Evolutionary conservation across 2,329 filamentous ascomycete species (phyloP).

Genomic region (Onygena corvina): DNA sequence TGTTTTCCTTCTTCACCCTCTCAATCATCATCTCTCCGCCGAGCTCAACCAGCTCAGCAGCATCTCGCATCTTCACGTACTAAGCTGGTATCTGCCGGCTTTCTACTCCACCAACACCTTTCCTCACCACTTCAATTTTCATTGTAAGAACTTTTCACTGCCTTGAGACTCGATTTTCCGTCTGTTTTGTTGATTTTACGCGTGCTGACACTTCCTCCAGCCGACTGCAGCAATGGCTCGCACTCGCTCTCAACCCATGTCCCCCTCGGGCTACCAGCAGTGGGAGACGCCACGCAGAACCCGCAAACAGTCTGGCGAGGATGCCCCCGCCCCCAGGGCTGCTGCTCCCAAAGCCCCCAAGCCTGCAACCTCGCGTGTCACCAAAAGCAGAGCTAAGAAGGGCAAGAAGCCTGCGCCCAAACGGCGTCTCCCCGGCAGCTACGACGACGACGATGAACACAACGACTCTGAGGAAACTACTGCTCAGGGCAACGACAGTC

Average conservation of each 20-base stretch:
- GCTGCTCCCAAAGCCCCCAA: neutral
- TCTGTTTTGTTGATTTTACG: neutral
- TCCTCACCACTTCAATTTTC: too few species aligned
- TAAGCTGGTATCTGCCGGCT: too few species aligned
- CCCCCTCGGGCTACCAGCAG: conserved; percentile 25
- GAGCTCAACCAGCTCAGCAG: too few species aligned
- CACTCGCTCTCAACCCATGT: conserved; percentile 20
- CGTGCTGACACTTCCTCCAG: neutral
- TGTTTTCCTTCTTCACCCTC: too few species aligned
- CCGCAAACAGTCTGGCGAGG: conserved; percentile 13
- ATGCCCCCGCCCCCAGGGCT: neutral
- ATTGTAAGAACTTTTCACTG: neutral
- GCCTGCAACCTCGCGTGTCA: conserved; percentile 5
- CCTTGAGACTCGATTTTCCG: neutral
- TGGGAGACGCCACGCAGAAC: conserved; percentile 20
- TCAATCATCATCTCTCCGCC: too few species aligned
- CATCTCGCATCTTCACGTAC: too few species aligned
- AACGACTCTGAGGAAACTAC: neutral
- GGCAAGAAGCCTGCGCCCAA: conserved; percentile 7
- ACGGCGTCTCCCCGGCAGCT: neutral
- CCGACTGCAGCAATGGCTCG: conserved; percentile 1
- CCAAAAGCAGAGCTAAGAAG: conserved; percentile 2
- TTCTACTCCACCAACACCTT: too few species aligned
- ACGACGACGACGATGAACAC: neutral
- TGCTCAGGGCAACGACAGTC: neutral